Conservation (phyloP, 2,329 filamentous ascomycete genomes). For the Fusarium papillatum region DNA sequence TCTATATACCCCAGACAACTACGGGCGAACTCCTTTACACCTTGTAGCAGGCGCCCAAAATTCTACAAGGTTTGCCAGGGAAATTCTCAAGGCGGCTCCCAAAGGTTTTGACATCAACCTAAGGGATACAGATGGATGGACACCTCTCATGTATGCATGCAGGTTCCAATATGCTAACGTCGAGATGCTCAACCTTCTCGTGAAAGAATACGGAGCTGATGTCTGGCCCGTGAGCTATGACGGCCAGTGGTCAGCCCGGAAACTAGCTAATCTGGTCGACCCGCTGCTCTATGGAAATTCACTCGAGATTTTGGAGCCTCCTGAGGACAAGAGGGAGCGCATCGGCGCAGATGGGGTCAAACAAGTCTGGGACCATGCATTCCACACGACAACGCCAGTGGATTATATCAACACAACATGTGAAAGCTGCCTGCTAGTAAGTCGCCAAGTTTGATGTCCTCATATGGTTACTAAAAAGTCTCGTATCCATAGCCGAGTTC, state of each 20-base stretch:
- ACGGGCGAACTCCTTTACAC: slow-evolving; percentile 1
- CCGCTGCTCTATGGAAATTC: not conserved
- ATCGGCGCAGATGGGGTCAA: not conserved
- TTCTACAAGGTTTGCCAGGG: not conserved
- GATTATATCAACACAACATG: not conserved
- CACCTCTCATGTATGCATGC: slow-evolving; percentile 12
- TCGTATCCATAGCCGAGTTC: not conserved
- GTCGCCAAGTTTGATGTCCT: not conserved
- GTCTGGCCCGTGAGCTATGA: slow-evolving; percentile 3
- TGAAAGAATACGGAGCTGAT: not conserved
- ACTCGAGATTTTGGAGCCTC: not conserved
- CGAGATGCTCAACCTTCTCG: not conserved
- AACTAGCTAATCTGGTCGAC: not conserved
- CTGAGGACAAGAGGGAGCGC: not conserved
- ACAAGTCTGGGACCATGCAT: not conserved
- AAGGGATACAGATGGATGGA: not conserved
- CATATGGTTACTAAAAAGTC: not conserved
- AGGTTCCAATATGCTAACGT: not conserved
- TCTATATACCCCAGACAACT: not conserved
- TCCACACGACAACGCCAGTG: not conserved
- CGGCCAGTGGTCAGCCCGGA: slow-evolving; percentile 3
- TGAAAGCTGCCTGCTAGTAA: not conserved
- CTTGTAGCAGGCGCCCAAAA: not conserved
- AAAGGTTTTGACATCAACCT: not conserved
- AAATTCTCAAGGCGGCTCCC: not conserved